These are phyloP conservation scores for Sporobolomyces pararoseus DNA, from an alignment of 768 basidiomycete genomes.

Conservation along the genomic window DNA sequence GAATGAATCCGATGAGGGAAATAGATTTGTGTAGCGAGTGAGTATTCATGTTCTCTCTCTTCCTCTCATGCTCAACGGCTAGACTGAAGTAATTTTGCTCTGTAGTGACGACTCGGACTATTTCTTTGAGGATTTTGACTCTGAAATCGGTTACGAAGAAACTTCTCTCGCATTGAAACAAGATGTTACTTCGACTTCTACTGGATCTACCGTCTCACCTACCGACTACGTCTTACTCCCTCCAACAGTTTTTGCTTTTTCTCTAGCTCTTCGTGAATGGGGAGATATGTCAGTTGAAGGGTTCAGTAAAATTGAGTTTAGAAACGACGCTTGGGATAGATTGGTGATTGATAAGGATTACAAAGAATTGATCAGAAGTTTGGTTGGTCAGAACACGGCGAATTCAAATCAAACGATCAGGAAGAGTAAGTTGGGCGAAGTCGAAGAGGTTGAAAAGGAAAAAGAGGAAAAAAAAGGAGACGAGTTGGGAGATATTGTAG, in stretches of 20 bases:
- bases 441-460: conserved; percentile 45
- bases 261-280: conserved; percentile 22
- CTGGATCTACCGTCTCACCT: background rate
- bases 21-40: no score
- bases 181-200: background rate
- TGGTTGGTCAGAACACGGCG: conserved; percentile 10
- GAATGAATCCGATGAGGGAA: no score
- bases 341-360: conserved; percentile 53
- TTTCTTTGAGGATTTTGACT: background rate
- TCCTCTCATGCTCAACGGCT: no score
- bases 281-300: conserved; percentile 52
- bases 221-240: conserved; percentile 14
- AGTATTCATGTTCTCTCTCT: no score
- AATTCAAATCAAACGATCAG: conserved; percentile 53
- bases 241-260: conserved; percentile 18
- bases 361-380: conserved; percentile 9
- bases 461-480: background rate
- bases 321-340: conserved; percentile 59
- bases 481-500: conserved; percentile 56
- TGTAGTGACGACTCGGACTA: background rate
- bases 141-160: no score
- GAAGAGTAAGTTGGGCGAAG: background rate
- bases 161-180: background rate
- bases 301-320: conserved; percentile 59
- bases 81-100: no score